phyloP scores from a whole-genome alignment of 257 asterid species.

The Przewalskia tangutica region DNA sequence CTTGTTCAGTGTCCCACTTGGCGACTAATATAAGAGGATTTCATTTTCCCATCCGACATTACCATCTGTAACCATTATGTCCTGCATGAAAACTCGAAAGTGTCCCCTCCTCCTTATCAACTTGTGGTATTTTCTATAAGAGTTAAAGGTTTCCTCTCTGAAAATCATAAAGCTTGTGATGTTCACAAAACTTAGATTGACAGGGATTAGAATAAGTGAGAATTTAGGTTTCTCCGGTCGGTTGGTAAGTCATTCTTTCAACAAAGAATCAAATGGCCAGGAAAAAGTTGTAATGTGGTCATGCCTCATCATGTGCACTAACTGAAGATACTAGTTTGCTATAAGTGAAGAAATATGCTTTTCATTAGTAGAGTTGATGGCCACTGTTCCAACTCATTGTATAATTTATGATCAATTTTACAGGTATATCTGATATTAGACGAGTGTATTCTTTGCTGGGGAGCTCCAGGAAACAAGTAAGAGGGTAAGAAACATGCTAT shows the following conservation, averaged over 20 bases:
- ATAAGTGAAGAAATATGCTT: not conserved
- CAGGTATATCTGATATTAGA: constrained; percentile 92
- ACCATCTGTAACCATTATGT: not conserved
- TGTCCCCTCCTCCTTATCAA: not conserved
- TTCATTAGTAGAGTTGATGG: not conserved
- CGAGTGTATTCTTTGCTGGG: constrained; percentile 97
- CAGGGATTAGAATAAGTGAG: not conserved
- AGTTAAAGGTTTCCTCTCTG: not conserved
- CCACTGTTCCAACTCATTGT: not conserved
- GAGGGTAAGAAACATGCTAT: constrained; percentile 37
- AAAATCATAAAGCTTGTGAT: not conserved
- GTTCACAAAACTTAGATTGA: not conserved
- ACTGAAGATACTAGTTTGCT: not conserved
- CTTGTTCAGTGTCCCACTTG: not conserved
- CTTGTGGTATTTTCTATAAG: not conserved
- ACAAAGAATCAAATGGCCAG: not conserved
- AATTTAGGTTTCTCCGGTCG: not conserved
- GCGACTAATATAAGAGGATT: not conserved
- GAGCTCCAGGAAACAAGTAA: constrained; percentile 99
- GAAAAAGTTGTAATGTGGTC: not conserved
- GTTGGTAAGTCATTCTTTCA: not conserved
- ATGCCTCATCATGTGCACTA: not conserved
- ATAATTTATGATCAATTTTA: constrained; percentile 5
- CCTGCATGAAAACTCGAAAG: not conserved
- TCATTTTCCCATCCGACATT: not conserved